Conservation (phyloP, 2,329 filamentous ascomycete species). For the Gliomastix tumulicola region DNA sequence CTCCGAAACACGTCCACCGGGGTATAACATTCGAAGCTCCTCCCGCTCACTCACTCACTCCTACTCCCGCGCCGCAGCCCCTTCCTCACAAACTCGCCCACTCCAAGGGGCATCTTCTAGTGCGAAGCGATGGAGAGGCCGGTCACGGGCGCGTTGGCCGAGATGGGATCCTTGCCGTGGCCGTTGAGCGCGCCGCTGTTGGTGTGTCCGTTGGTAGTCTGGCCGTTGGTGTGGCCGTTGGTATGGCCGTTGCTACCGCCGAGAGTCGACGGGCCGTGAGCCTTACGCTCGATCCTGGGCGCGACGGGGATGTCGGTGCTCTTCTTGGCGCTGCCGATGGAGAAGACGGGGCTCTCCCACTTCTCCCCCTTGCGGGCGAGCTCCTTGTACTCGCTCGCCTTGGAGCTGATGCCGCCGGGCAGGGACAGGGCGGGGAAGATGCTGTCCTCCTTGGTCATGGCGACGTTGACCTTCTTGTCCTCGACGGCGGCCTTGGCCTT, state of each 20-base stretch:
- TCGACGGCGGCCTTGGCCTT: constrained; percentile 57
- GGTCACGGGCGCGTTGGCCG: too few relatives aligned
- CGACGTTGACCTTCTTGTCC: constrained; percentile 59
- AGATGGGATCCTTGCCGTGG: background rate
- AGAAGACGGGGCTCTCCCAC: constrained; percentile 94
- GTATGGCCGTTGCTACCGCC: constrained; percentile 7
- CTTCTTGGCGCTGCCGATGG: constrained; percentile 69
- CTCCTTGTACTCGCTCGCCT: constrained; percentile 90
- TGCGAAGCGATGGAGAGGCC: too few relatives aligned
- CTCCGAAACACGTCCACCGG: background rate
- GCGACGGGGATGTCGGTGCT: constrained; percentile 64
- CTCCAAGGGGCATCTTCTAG: too few relatives aligned
- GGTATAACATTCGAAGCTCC: constrained; percentile 2
- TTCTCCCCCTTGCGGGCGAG: constrained; percentile 80
- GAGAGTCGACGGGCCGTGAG: constrained; percentile 10
- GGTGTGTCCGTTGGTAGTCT: constrained; percentile 4
- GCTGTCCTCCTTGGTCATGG: constrained; percentile 67
- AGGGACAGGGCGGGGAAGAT: constrained; percentile 83
- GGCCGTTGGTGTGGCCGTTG: constrained; percentile 8
- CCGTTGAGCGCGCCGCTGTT: background rate
- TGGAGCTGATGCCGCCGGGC: constrained; percentile 76
- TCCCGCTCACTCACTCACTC: too few relatives aligned
- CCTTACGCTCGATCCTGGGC: constrained; percentile 42
- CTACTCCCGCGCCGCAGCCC: too few relatives aligned
- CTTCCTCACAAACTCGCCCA: too few relatives aligned